Conservation (phyloP, 768 basidiomycete genomes). For the Suillus plorans region DNA sequence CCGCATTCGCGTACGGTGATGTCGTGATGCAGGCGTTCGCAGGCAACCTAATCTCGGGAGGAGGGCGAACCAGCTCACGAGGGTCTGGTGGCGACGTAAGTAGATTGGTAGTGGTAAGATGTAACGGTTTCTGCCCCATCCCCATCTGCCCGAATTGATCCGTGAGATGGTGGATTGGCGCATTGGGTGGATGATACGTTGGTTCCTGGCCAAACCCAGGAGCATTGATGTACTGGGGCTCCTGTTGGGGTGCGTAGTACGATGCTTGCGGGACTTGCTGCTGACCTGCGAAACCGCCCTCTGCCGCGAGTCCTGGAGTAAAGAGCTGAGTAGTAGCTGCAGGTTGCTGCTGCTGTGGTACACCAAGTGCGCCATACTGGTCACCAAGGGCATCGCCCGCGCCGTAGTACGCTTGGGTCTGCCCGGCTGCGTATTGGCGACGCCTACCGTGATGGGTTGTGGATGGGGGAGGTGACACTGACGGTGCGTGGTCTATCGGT, state of each 20-base stretch:
- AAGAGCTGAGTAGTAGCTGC: constrained; percentile 58
- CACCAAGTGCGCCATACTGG: constrained; percentile 36
- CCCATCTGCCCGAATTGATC: constrained; percentile 92
- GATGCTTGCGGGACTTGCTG: constrained; percentile 41
- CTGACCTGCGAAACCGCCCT: constrained; percentile 67
- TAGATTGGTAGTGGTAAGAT: constrained; percentile 86
- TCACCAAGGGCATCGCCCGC: constrained; percentile 44
- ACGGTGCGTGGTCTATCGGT: constrained; percentile 41
- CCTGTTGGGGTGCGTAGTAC: constrained; percentile 46
- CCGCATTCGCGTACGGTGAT: constrained; percentile 78
- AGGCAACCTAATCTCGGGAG: constrained; percentile 89
- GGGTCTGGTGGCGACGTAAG: constrained; percentile 93
- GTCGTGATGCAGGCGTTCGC: constrained; percentile 80
- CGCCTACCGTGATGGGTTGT: constrained; percentile 58
- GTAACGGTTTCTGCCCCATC: constrained; percentile 75
- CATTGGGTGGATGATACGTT: constrained; percentile 36
- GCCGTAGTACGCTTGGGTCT: constrained; percentile 87
- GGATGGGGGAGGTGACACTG: constrained; percentile 43
- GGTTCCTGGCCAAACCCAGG: constrained; percentile 46
- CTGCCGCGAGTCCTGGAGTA: constrained; percentile 77
- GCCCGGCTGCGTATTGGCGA: constrained; percentile 92
- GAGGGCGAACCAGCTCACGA: constrained; percentile 72
- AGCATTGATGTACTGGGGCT: constrained; percentile 45
- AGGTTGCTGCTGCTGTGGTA: constrained; percentile 38
- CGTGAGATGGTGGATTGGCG: constrained; percentile 59